Conservation (phyloP, 768 basidiomycete genomes). For the Chalciporus pseudorubinellus region DNA sequence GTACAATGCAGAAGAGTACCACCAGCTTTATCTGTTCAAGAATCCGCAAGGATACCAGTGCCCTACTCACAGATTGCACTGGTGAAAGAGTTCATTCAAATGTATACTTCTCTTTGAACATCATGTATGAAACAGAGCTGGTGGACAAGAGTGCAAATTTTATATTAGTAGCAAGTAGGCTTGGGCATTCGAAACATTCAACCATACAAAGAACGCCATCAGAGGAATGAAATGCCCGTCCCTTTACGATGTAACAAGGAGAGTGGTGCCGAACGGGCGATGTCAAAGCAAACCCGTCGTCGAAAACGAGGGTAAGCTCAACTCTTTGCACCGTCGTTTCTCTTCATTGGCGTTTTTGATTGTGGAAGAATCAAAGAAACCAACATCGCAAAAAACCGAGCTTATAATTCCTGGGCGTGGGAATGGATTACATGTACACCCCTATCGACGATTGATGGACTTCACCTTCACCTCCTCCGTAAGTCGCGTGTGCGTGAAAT, state of each 20-base stretch:
- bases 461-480: too few species aligned
- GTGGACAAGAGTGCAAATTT: background rate
- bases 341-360: conserved; percentile 52
- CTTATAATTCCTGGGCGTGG: conserved; percentile 14
- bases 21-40: conserved; percentile 75
- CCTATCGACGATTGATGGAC: background rate
- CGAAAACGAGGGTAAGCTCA: conserved; percentile 44
- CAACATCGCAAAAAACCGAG: background rate
- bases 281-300: conserved; percentile 50
- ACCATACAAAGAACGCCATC: conserved; percentile 42
- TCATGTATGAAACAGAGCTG: background rate
- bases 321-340: conserved; percentile 54
- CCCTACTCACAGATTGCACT: conserved; percentile 81
- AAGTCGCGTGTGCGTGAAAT: too few species aligned
- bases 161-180: background rate
- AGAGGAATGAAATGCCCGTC: conserved; percentile 52
- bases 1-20: conserved; percentile 83
- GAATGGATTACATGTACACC: conserved; percentile 19
- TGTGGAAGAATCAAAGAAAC: conserved; percentile 42
- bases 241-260: conserved; percentile 59
- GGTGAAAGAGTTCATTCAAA: conserved; percentile 45
- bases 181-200: background rate
- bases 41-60: conserved; percentile 91
- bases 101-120: background rate
- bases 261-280: conserved; percentile 62